Evolutionary conservation across 2,329 filamentous ascomycete species (phyloP).

Genomic region (Penicillium italicum): DNA sequence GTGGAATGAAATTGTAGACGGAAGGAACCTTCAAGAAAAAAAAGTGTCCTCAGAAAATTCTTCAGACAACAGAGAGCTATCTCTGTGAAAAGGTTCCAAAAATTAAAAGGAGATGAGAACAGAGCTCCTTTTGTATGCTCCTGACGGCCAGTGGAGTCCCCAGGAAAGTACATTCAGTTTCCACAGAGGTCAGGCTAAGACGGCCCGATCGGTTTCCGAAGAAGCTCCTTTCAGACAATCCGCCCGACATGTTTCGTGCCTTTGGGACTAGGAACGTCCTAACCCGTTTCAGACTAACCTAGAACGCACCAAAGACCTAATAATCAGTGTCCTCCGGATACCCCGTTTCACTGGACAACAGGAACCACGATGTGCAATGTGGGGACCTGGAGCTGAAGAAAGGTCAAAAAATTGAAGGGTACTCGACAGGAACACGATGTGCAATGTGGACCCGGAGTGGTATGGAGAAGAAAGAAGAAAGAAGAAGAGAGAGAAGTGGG

Average conservation of each 20-base stretch:
- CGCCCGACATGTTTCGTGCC: no score
- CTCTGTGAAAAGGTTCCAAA: not conserved
- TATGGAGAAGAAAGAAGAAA: not conserved
- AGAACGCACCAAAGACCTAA: no score
- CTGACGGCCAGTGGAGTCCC: not conserved
- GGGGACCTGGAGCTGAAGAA: no score
- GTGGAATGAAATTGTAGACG: not conserved
- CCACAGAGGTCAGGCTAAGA: not conserved
- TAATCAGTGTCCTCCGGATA: no score
- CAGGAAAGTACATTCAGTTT: not conserved
- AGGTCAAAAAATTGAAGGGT: not conserved
- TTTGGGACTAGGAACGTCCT: no score
- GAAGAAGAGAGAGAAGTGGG: not conserved
- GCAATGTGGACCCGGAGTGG: not conserved
- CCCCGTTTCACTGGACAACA: not conserved
- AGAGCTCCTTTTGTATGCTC: not conserved
- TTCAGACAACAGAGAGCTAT: not conserved
- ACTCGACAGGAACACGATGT: not conserved
- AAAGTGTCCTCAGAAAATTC: not conserved
- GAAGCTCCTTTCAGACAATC: no score
- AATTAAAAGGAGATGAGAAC: not conserved
- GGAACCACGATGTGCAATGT: no score
- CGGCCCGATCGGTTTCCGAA: no score
- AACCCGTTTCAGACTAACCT: no score
- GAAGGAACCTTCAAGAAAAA: not conserved